Base-by-base conservation (phyloP, 345 rosid genomes). In the Hypericum perforatum region DNA sequence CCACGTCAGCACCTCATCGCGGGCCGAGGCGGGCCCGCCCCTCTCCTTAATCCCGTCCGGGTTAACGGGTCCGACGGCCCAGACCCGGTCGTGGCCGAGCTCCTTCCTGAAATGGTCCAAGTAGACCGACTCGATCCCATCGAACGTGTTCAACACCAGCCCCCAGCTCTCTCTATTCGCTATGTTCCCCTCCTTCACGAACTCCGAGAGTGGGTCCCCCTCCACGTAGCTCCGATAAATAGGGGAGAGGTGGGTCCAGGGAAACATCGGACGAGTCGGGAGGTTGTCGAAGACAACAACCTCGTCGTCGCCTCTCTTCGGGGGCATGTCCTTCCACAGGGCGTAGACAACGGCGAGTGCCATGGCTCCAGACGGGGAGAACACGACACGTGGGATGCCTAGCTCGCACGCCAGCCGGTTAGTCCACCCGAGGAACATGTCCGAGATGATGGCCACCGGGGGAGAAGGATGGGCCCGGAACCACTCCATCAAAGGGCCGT, bases 351-450 rank as follows among this genome's bases (percentile, higher is more conserved):
- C 52, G 15, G 74, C 67, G 51, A 70, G 50, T 3, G 65, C 48
- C 16, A 75, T 44, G 37, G 81, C 73, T 6, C 76, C 78, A 3
- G 83, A 77, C 7, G 85, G 79, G 0, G 89, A 79, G 71, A 82
- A 79, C n/a, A 79, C 76, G 59, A 75, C 8, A 4, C 81, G 76
- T 5, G 44, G 70, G 1, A 75, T 7, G 39, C 82, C 74, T 16
- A 79, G 64, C 59, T 57, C 58, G 11, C 49, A 56, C 43, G 89
- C 86, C 5, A 82, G 65, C 49, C 47, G 54, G 29, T 69, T 63
- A 41, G 86, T 77, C 95, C 95, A 86, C 11, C 91, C 81, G 37
- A 86, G 78, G 66, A 83, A 83, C 57, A 78, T 68, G 61, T 84
- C 83, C 7, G 91, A 75, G 7, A 83, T 13, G 53, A 83, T 76